These are phyloP conservation scores for Cyanophora paradoxa DNA, from an alignment of 78 protist species.

Conservation along the genomic window DNA sequence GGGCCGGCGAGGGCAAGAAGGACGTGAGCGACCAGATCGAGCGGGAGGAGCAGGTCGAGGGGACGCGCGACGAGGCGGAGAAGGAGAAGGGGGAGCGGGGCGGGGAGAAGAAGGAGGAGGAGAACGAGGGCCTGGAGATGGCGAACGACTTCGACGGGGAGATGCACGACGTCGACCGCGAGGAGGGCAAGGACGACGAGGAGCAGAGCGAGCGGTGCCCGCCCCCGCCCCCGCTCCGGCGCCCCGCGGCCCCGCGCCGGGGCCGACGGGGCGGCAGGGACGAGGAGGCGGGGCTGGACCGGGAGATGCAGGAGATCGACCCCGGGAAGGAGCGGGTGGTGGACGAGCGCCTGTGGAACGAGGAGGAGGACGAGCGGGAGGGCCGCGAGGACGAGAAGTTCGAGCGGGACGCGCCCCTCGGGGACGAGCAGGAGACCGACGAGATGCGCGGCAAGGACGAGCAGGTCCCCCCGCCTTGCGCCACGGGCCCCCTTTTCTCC, in stretches of 20 bases:
- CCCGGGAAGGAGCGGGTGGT: slow-evolving; percentile 4
- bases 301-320: slow-evolving; percentile 15
- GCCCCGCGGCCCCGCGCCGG: too few species aligned
- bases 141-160: slow-evolving; percentile 7
- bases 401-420: slow-evolving; percentile 5
- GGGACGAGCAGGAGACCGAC: background rate
- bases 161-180: slow-evolving; percentile 17
- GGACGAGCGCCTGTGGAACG: background rate
- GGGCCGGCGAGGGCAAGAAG: slow-evolving; percentile 74
- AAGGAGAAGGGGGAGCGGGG: background rate
- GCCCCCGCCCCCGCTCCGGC: too few species aligned
- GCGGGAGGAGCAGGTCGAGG: slow-evolving; percentile 60
- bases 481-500: too few species aligned
- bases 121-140: background rate
- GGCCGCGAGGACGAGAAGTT: slow-evolving; percentile 1
- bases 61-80: slow-evolving; percentile 25
- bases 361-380: background rate
- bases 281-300: slow-evolving; percentile 16
- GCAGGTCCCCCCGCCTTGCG: background rate
- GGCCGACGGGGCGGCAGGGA: too few species aligned
- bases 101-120: slow-evolving; percentile 19
- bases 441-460: slow-evolving; percentile 16
- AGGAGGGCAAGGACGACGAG: slow-evolving; percentile 13
- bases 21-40: slow-evolving; percentile 71
- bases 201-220: slow-evolving; percentile 9